Evolutionary conservation across 768 basidiomycete genomes (phyloP), one percentile per base, ranked within the genome.

Genomic region (Russula emetica): DNA sequence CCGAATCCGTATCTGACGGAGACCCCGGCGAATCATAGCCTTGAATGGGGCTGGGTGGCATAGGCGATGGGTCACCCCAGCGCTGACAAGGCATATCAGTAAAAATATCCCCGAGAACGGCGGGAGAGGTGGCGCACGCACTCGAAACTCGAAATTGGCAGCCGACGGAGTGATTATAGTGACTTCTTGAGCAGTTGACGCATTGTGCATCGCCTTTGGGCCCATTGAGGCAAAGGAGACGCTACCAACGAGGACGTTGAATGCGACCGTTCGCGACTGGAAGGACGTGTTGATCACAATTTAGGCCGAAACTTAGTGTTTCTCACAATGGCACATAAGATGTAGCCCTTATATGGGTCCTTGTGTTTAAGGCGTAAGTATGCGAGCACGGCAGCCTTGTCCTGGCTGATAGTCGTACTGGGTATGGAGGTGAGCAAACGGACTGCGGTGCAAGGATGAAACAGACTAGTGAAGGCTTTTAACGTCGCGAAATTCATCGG

Each of bases 281-380:
- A 40, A 56, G 64, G 50, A 61, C 10, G 40, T 32, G 55, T 53
- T 11, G 20, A 38, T 24, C 28, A 40, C 3, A 26, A 61, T 34
- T 26, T 36, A 53, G 22, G 42, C 5, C 24, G 20, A 45, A 45
- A 32, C 32, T 38, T 28, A 16, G 36, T 3, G 1, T 22, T 56
- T 80, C 87, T 75, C 69, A 92, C 90, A 62, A 91, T 82, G 38
- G 83, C 82, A 71, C 89, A 91, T 9, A 90, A 77, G 51, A 91
- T 76, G 69, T 88, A 91, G 5, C 88, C 90, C 65, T 85, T 84
- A 75, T 83, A 83, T 0, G 86, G 87, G 70, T 89, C 84, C 70
- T 90, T 91, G 77, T 92, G 90, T 71, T 82, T 81, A 76, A 92
- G 79, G 59, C 90, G 87, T 61, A 92, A 78, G 70, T 92, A 92